These are phyloP conservation scores for Pleurotus tuber-regium DNA, from an alignment of 768 basidiomycete genomes.

Conservation along the genomic window DNA sequence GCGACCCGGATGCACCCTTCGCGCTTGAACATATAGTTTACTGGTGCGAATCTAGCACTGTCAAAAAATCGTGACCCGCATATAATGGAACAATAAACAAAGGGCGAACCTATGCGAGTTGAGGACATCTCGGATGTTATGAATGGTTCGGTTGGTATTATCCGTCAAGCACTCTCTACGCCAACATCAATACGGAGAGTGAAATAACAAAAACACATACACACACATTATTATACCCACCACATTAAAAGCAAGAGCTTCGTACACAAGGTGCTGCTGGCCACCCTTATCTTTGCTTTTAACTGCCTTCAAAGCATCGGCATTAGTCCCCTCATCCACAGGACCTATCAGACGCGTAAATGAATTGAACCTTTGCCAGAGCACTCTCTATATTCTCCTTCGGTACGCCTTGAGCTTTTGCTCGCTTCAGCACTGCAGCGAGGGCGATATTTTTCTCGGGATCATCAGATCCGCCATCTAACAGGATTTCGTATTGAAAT, in stretches of 20 bases:
- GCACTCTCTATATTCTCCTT: conserved; percentile 69
- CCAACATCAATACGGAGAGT: conserved; percentile 23
- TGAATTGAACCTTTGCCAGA: conserved; percentile 50
- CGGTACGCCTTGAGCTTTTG: conserved; percentile 57
- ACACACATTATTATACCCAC: conserved; percentile 34
- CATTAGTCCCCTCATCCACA: too few relatives aligned
- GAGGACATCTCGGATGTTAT: conserved; percentile 53
- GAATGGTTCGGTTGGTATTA: conserved; percentile 61
- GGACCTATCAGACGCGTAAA: too few relatives aligned
- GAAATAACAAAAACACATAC: too few relatives aligned
- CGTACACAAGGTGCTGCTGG: conserved; percentile 51
- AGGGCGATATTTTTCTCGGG: conserved; percentile 53
- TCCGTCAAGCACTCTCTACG: conserved; percentile 60
- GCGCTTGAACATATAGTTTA: conserved; percentile 63
- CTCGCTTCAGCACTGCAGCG: conserved; percentile 51
- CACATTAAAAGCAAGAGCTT: conserved; percentile 56
- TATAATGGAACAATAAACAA: too few relatives aligned
- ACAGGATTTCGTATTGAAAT: background rate
- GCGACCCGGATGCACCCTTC: conserved; percentile 50
- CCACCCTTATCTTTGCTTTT: conserved; percentile 47
- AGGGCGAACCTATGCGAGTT: conserved; percentile 43
- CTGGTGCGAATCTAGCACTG: conserved; percentile 61
- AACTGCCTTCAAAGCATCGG: conserved; percentile 33
- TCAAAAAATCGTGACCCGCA: background rate
- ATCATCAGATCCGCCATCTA: conserved; percentile 57